Evolutionary conservation across 2,329 filamentous ascomycete genomes (phyloP), one percentile per base, ranked within the genome.

Genomic region (Fusarium sp.): DNA sequence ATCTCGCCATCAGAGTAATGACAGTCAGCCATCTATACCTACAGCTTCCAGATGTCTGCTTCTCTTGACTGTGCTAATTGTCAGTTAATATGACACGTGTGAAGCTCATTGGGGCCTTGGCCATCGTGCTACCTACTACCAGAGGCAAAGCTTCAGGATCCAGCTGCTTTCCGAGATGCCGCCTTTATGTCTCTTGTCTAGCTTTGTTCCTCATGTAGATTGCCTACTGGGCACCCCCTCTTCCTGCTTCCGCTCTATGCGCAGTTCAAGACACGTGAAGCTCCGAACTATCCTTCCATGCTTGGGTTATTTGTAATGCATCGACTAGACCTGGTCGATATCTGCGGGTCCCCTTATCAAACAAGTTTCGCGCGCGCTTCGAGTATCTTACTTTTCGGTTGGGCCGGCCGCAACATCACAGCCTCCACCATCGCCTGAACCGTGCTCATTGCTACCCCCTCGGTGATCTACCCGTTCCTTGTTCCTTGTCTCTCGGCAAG

Each of bases 151-250:
- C 27, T 52, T 17, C 49, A 46, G 9, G 49, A 52, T n/a, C 41
- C 41, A 21, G 46, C 41, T 15, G 49, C 41, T 13, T 52, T 52
- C 33, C 42, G 21, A 23, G 41, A 52, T 33, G 33, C 49, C 3
- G 49, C 49, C 27, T 52, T 52, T 7, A 52, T 46, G 49, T 23
- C 49, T 52, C 46, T 21, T 52, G 49, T 31, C 23, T 52, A 4
- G 49, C 49, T 11, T 36, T 52, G 39, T 52, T 52, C 19, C 32
- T 52, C 5, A 46, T 52, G 42, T 52, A 35, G 49, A 23, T 52
- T 46, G 49, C 49, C 17, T 52, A 52, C 43, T 52, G 49, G 49
- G 49, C 41, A n/a, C 49, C 49, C 14, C 46, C n/a, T 52, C 14
- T 52, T 52, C 14, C n/a, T 52, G 11, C 49, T 52, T 38, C 49